These are phyloP conservation scores for Phaffomyces thermotolerans DNA, from an alignment of 805 yeast species.

Conservation along the genomic window DNA sequence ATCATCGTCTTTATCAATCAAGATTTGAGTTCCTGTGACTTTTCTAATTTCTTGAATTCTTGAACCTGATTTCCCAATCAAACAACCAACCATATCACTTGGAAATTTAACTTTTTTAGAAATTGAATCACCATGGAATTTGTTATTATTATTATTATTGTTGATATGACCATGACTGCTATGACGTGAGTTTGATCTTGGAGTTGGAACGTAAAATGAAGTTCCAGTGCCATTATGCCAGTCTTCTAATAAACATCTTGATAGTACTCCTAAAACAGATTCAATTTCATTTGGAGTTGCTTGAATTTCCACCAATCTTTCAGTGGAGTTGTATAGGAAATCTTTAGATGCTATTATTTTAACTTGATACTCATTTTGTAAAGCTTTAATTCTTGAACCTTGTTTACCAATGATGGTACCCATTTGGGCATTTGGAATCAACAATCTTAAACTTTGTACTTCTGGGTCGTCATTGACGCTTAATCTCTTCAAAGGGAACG, in stretches of 20 bases:
- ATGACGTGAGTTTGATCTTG: conserved; percentile 11
- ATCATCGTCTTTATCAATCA: conserved; percentile 62
- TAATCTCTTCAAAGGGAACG: conserved; percentile 54
- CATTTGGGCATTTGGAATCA: conserved; percentile 79
- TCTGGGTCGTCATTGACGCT: conserved; percentile 42
- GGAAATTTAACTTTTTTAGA: conserved; percentile 54
- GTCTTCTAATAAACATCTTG: conserved; percentile 70
- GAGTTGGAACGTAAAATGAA: conserved; percentile 51
- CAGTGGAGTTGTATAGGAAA: conserved; percentile 72
- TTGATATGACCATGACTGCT: conserved; percentile 12
- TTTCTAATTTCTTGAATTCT: conserved; percentile 83
- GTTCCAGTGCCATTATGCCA: conserved; percentile 60
- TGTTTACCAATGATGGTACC: conserved; percentile 84
- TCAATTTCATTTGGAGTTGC: conserved; percentile 63
- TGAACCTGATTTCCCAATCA: conserved; percentile 80
- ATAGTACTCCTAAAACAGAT: conserved; percentile 48
- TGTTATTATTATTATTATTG: conserved; percentile 5
- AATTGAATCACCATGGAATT: conserved; percentile 8
- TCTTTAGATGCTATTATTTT: conserved; percentile 86
- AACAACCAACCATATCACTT: conserved; percentile 79
- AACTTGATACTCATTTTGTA: conserved; percentile 61
- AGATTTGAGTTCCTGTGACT: conserved; percentile 69
- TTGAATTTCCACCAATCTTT: conserved; percentile 80
- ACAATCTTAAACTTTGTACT: conserved; percentile 53
- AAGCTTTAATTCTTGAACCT: conserved; percentile 72